Base-by-base conservation (phyloP, 306 rosid species). In the Casuarina cunninghamiana region DNA sequence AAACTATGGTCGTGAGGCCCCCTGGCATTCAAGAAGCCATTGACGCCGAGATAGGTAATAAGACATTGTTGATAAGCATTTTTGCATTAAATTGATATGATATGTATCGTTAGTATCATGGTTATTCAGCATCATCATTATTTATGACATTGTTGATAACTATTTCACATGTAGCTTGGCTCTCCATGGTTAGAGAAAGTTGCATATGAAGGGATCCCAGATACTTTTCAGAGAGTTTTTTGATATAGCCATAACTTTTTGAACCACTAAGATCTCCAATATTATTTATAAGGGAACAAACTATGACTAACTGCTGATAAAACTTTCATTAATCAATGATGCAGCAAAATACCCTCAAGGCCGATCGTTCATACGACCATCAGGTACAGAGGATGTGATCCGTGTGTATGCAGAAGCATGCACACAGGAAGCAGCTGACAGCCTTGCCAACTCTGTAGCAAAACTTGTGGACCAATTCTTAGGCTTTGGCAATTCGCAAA, bases 351-450 rank as follows among this genome's bases (percentile, higher is more conserved):
- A 88, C 85, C 73, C 88, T 41, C 84, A 87, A 74, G 96, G 97
- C 78, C 90, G 97, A 72, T 94, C 91, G 82, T 94, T 94, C 85
- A 90, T 94, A 73, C 83, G 97, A 53, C 98, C 98, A 83, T 95
- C 97, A 5, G 97, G 98, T 81, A 95, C 98, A 2, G 97, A 95
- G 78, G 97, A 95, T 72, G 97, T 93, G 39, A 90, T 95, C 69
- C 96, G 97, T 42, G 96, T 95, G 19, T 95, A 92, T 70, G 93
- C 96, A 0, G 97, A 95, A 87, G 93, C 98, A 72, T 88, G 91
- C 60, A 79, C 91, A 0, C 92, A 92, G 81, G 85, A 90, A 81
- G 91, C 83, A 73, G 92, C 97, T 10, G 91, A 91, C 67, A 80
- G 78, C 86, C 89, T 95, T 26, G 97, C 97, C 62, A 88, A 68